Base-by-base conservation (phyloP, 169 alveolate species). In the Sarcocystis neurona region DNA sequence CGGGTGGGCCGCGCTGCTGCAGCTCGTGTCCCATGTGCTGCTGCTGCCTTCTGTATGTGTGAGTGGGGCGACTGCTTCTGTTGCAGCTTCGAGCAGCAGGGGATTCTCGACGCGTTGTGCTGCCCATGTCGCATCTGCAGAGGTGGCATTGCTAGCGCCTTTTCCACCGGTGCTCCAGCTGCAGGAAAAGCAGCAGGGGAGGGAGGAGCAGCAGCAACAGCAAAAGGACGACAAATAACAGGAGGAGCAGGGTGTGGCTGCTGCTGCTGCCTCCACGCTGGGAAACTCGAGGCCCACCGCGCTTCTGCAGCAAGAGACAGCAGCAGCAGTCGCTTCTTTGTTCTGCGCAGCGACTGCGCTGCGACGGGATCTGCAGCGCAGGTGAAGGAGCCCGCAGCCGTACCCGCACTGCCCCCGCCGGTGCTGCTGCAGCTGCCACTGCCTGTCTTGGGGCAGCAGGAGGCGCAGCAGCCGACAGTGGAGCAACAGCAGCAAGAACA, bases 81-180 rank as follows among this genome's bases (percentile, higher is more conserved):
- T 27, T 53, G 66, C 23, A 72, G 82, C 56, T 48, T 53, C 32
- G 82, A 72, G 56, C 82, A 72, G 56, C 82, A 72, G 82, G 56
- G 5, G 1, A 72, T 39, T 39, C 41, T 72, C 27, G 82, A 72
- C 27, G 47, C 82, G 10, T 30, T 72, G 20, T 39, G 20, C 23
- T 72, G 82, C 46, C 82, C 82, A 15, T 72, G 82, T 43, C 48
- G 5, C 43, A 39, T 39, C 41, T 72, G 82, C 27, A 53, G 30
- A 53, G 30, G 66, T 53, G 12, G 30, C 12, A 12, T 12, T 12
- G 12, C 66, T 23, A 12, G 66, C 23, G 30, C 30, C 12, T 15
- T 12, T 53, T 12, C 23, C 66, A 23, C 23, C 12, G 66, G 23
- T 12, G 30, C 12, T 23, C 23, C 66, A 12, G 30, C 30, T 23